A percentile compares a stretch with the other conserved stretches of the same genome.
Conservation (phyloP, 805 yeast genomes). For the Starmera pachycereana region DNA sequence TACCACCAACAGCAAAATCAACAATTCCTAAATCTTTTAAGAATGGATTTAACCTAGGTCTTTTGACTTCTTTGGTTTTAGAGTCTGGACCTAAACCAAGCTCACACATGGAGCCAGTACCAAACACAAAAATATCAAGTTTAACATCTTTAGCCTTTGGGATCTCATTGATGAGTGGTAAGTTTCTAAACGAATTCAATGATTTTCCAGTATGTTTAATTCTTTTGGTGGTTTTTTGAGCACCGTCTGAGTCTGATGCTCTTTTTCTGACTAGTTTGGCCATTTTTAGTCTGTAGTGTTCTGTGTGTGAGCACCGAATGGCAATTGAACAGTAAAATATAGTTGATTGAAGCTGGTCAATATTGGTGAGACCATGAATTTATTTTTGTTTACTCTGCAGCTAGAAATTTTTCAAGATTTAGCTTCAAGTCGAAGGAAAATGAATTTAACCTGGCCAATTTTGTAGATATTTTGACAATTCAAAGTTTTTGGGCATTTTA, state of each 20-base stretch:
- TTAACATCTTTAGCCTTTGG: constrained; percentile 17
- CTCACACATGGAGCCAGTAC: constrained; percentile 96
- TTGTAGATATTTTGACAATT: no score
- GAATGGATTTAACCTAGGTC: constrained; percentile 86
- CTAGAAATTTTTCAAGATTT: no score
- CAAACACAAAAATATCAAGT: constrained; percentile 85
- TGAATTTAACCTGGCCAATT: no score
- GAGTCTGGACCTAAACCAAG: constrained; percentile 95
- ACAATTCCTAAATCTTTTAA: constrained; percentile 66
- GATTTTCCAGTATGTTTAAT: constrained; percentile 20
- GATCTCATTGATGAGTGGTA: constrained; percentile 18
- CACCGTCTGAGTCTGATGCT: constrained; percentile 9
- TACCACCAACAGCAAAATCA: constrained; percentile 90
- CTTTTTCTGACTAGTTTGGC: constrained; percentile 18
- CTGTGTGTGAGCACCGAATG: no score
- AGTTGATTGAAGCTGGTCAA: no score
- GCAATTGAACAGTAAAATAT: no score
- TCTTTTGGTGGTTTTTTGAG: constrained; percentile 9
- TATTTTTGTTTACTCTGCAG: no score
- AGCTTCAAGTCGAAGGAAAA: no score
- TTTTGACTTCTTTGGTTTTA: constrained; percentile 83
- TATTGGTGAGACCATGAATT: no score
- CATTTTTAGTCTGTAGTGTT: constrained; percentile 5
- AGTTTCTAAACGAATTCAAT: constrained; percentile 15
- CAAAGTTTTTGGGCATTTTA: no score